Conservation (phyloP, 2,329 filamentous ascomycete species). For the Cercospora sojina region DNA sequence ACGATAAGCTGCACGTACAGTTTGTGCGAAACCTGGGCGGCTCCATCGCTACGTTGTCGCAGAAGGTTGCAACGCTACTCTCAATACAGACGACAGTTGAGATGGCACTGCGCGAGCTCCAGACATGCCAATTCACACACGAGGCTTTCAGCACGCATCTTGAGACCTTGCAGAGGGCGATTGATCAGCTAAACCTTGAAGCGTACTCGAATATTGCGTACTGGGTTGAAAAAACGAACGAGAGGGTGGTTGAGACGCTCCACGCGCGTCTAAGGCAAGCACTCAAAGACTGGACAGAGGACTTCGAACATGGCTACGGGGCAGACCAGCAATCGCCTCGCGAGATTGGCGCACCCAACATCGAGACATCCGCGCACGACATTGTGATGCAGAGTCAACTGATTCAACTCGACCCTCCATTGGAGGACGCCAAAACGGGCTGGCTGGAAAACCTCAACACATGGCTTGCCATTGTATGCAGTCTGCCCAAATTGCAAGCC, state of each 20-base stretch:
- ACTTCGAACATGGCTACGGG: constrained; percentile 62
- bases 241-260: constrained; percentile 76
- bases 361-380: constrained; percentile 79
- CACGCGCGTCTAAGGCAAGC: constrained; percentile 80
- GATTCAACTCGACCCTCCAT: constrained; percentile 90
- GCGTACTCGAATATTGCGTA: constrained; percentile 89
- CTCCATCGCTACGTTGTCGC: constrained; percentile 82
- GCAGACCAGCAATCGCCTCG: constrained; percentile 37
- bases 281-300: constrained; percentile 80
- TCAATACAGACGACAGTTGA: constrained; percentile 79
- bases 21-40: constrained; percentile 93
- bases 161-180: constrained; percentile 82
- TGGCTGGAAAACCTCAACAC: constrained; percentile 92
- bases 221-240: constrained; percentile 87
- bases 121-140: constrained; percentile 77
- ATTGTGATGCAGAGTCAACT: constrained; percentile 98
- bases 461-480: constrained; percentile 91
- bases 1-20: constrained; percentile 67
- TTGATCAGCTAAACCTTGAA: constrained; percentile 94
- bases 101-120: constrained; percentile 78
- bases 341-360: constrained; percentile 58
- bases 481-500: constrained; percentile 89
- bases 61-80: constrained; percentile 76
- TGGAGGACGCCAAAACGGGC: constrained; percentile 86
- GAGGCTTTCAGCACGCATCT: constrained; percentile 77